phyloP scores from a whole-genome alignment of 2,329 filamentous ascomycete species.

The Xylariaceae sp. region DNA sequence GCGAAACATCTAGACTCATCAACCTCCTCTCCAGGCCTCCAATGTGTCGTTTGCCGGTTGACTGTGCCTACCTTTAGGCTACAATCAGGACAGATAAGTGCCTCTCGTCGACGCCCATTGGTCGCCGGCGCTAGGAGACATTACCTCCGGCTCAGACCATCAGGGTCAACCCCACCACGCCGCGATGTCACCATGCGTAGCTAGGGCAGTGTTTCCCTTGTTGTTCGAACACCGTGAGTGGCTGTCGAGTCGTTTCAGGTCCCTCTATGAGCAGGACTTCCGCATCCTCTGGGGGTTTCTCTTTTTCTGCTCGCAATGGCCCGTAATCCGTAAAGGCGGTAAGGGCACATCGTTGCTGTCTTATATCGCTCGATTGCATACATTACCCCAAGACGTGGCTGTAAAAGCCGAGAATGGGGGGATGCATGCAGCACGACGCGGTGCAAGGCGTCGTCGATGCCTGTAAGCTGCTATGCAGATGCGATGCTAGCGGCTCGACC shows the following conservation, averaged over 20 bases:
- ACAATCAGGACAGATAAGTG: slow-evolving; percentile 13
- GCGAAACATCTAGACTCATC: background rate
- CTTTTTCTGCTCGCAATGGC: slow-evolving; percentile 3
- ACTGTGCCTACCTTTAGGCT: slow-evolving; percentile 5
- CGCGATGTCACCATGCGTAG: slow-evolving; percentile 27
- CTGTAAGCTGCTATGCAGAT: slow-evolving; percentile 15
- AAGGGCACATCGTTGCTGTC: slow-evolving; percentile 18
- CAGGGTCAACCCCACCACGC: slow-evolving; percentile 25
- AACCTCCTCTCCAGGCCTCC: slow-evolving; percentile 10
- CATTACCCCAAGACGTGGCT: slow-evolving; percentile 22
- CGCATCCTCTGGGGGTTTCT: slow-evolving; percentile 11
- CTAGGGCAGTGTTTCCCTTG: background rate
- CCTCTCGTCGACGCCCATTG: slow-evolving; percentile 23
- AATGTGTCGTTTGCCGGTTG: slow-evolving; percentile 4
- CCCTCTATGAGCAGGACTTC: slow-evolving; percentile 13
- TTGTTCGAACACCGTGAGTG: background rate
- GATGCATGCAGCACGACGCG: slow-evolving; percentile 18
- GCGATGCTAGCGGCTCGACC: slow-evolving; percentile 13
- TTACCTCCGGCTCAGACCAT: slow-evolving; percentile 13
- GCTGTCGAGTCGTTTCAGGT: slow-evolving; percentile 19
- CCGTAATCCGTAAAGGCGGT: slow-evolving; percentile 22
- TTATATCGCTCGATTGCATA: slow-evolving; percentile 11
- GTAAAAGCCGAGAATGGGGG: slow-evolving; percentile 21
- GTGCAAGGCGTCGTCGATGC: slow-evolving; percentile 15
- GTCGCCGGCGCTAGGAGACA: slow-evolving; percentile 23